Base-by-base conservation (phyloP, 1,284 basidiomycete genomes). In the Fereydounia khargensis region DNA sequence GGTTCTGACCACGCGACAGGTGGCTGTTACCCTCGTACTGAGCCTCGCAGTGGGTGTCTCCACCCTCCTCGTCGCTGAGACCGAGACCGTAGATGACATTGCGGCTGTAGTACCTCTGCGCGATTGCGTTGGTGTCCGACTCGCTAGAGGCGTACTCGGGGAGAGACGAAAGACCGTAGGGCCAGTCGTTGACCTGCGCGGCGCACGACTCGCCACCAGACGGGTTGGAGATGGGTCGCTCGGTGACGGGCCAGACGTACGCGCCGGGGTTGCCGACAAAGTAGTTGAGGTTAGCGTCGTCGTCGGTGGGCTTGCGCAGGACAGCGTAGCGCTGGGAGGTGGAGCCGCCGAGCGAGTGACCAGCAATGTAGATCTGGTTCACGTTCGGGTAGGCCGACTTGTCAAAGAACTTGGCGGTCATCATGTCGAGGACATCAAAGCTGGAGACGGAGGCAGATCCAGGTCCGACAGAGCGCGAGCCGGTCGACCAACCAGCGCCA, bases 321-420 rank as follows among this genome's bases (percentile, higher is more conserved):
- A 74, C 63, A 17, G 72, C 65, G 18, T 74, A 73, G 30, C 67
- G 62, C 36, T 72, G 70, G 4, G 52, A 46, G 32, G 70, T 42
- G 6, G 56, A 48, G 0, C 52, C 68, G 3, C 72, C 72, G 17
- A 73, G 43, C 10, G 65, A 68, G 39, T 74, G 72, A 3, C 72
- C 72, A 1, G 52, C 69, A 17, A 74, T 39, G 28, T 64, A 52
- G 19, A 74, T 50, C 22, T 59, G 53, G 34, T 58, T 52, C 3
- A 74, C 10, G 31, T 50, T 51, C 25, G 72, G 70, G 40, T 65
- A 74, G 10, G 48, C 49, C 17, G 40, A 47, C 45, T 55, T 52
- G 60, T 73, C 59, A 23, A 67, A 47, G 39, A 63, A 70, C 44
- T 56, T 61, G 33, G 51, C 50, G 31, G 63, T 43, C 17, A 73